phyloP scores from a whole-genome alignment of 345 rosid genomes.

The Erysimum cheiranthoides region DNA sequence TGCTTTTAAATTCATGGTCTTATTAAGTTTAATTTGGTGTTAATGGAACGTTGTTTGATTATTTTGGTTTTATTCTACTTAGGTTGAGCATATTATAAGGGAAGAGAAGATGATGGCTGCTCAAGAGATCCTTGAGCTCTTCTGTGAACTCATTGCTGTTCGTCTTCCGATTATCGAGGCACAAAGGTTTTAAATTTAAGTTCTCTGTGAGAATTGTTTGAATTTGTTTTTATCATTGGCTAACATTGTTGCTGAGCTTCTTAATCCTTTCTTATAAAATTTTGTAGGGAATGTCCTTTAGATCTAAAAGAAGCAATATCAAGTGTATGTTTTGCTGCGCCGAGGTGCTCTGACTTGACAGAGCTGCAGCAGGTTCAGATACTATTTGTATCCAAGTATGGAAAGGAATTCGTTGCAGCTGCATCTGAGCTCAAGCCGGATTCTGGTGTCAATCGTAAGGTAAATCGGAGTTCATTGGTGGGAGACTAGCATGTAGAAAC shows the following conservation, averaged over 20 bases:
- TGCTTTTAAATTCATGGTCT: neutral
- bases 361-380: constrained; percentile 94
- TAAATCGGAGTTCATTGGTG: constrained; percentile 26
- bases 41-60: neutral
- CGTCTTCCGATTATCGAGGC: constrained; percentile 95
- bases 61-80: constrained; percentile 17
- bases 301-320: constrained; percentile 97
- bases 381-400: constrained; percentile 80
- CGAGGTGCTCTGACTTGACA: constrained; percentile 92
- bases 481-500: neutral
- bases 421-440: constrained; percentile 94
- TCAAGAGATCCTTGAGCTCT: constrained; percentile 93
- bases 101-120: constrained; percentile 99
- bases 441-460: constrained; percentile 99
- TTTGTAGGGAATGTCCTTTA: constrained; percentile 91
- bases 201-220: neutral
- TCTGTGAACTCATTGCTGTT: constrained; percentile 81
- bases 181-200: constrained; percentile 64
- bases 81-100: constrained; percentile 95
- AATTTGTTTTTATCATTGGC: neutral
- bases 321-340: constrained; percentile 95
- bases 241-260: neutral
- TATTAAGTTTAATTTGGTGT: neutral
- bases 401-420: constrained; percentile 89
- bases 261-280: neutral